Conservation (phyloP, 352 stramenopile species). For the Pythium pyrilobum region DNA sequence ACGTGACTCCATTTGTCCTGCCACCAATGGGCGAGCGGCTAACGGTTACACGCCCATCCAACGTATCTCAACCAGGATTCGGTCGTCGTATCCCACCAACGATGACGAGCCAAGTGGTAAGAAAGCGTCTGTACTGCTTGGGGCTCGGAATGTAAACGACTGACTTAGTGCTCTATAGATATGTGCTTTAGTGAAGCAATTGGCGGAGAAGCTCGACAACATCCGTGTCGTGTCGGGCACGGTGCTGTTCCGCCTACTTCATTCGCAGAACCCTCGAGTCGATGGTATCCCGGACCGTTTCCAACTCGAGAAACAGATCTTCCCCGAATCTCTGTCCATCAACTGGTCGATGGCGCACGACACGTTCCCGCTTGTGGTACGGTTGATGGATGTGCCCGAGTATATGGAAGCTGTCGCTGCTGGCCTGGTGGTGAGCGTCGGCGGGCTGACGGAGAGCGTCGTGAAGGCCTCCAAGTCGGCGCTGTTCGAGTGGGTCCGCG, state of each 20-base stretch:
- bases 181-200: constrained; percentile 90
- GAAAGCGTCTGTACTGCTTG: neutral
- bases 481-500: constrained; percentile 57
- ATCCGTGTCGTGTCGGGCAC: constrained; percentile 86
- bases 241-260: constrained; percentile 86
- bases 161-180: too few species aligned
- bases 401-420: constrained; percentile 82
- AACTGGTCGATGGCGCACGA: constrained; percentile 84
- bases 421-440: constrained; percentile 93
- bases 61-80: constrained; percentile 17
- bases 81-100: constrained; percentile 32
- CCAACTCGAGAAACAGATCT: constrained; percentile 60
- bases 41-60: neutral
- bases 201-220: constrained; percentile 95
- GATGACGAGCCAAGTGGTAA: constrained; percentile 30
- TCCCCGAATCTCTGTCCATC: constrained; percentile 42
- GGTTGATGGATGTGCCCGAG: constrained; percentile 79
- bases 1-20: constrained; percentile 12
- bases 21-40: constrained; percentile 8
- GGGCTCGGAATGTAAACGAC: neutral
- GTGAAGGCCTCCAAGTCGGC: constrained; percentile 71
- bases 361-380: constrained; percentile 89
- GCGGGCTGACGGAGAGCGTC: constrained; percentile 93
- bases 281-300: constrained; percentile 73
- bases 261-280: constrained; percentile 53